Evolutionary conservation across 2,329 filamentous ascomycete species (phyloP).

Genomic region (Ophiostoma novo-ulmi): DNA sequence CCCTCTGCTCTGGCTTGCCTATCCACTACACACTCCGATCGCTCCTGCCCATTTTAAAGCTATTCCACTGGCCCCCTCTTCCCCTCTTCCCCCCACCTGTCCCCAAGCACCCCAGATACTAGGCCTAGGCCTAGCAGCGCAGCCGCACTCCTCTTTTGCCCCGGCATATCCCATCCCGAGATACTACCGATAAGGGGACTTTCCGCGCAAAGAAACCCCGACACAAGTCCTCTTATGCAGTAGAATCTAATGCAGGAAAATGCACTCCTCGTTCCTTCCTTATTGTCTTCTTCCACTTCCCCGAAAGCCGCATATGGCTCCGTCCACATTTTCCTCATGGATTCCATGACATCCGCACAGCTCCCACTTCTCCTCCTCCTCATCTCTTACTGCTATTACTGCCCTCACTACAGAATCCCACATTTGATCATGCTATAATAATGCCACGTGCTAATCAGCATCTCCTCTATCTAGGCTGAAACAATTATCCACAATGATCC

Average conservation of each 20-base stretch:
- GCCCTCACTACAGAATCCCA: neutral
- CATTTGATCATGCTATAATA: too few species aligned
- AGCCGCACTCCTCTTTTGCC: constrained; percentile 5
- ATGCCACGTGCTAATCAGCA: neutral
- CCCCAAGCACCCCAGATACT: constrained; percentile 20
- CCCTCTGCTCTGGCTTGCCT: constrained; percentile 1
- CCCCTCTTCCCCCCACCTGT: constrained; percentile 9
- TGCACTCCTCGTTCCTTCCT: neutral
- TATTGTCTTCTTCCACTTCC: constrained; percentile 2
- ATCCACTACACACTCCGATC: neutral
- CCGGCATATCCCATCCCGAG: constrained; percentile 21
- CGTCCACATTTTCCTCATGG: neutral
- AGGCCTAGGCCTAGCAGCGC: neutral
- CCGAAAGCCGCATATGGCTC: constrained; percentile 7
- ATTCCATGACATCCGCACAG: neutral
- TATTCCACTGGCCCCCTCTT: neutral
- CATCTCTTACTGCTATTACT: neutral
- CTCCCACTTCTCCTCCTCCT: neutral
- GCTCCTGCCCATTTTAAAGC: neutral
- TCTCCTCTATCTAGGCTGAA: constrained; percentile 61
- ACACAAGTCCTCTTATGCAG: constrained; percentile 9
- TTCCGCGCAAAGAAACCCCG: constrained; percentile 10
- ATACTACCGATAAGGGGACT: constrained; percentile 19
- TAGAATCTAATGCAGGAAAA: neutral
- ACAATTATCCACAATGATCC: constrained; percentile 83